Evolutionary conservation across 179 eudicot genomes (phyloP).

Genomic region (Beta lomatogona): DNA sequence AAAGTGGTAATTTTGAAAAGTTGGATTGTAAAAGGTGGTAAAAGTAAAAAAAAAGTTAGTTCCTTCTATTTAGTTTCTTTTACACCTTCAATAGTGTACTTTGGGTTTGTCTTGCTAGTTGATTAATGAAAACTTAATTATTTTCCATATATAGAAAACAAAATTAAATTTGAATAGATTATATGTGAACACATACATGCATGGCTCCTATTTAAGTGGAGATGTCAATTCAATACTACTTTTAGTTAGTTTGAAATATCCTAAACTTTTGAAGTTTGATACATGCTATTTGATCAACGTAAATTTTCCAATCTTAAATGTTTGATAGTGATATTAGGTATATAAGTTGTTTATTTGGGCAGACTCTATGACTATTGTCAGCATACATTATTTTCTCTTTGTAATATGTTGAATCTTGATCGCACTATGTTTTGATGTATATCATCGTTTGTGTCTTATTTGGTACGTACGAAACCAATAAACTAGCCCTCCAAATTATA

Average conservation of each 20-base stretch:
- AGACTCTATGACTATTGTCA: not conserved
- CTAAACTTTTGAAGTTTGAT: not conserved
- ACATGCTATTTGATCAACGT: not conserved
- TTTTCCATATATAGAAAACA: not conserved
- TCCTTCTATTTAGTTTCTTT: too few relatives aligned
- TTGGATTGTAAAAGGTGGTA: too few relatives aligned
- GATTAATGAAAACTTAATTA: not conserved
- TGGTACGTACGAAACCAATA: not conserved
- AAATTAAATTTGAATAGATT: not conserved
- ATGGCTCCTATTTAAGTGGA: not conserved
- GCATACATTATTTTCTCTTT: not conserved
- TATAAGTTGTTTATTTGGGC: not conserved
- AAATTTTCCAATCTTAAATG: not conserved
- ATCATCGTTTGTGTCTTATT: not conserved
- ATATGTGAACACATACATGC: not conserved
- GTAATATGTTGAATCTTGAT: not conserved
- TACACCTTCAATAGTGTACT: too few relatives aligned
- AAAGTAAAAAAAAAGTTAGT: too few relatives aligned
- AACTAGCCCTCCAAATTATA: not conserved
- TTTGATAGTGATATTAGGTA: constrained; percentile 5
- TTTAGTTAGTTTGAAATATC: not conserved
- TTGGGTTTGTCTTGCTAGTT: too few relatives aligned
- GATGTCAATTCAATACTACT: constrained; percentile 3
- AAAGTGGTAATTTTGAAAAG: too few relatives aligned
- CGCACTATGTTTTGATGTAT: not conserved